These are phyloP conservation scores for Corynascus novoguineensis DNA, from an alignment of 495 filamentous ascomycete genomes.

Conservation along the genomic window DNA sequence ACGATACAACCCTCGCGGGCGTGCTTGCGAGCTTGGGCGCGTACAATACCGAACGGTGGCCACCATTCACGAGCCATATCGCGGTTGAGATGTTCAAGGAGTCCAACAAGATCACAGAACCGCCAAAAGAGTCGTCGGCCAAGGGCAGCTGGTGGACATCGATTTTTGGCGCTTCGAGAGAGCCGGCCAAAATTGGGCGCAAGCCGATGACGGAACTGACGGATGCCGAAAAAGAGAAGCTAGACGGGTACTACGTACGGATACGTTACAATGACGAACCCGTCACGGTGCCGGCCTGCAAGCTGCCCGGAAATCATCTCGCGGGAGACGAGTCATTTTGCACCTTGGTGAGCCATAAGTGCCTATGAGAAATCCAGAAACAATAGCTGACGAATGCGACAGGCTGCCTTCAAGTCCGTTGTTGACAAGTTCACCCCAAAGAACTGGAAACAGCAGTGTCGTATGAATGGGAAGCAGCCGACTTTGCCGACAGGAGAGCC, in stretches of 20 bases:
- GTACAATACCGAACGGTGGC: slow-evolving; percentile 71
- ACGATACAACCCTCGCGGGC: slow-evolving; percentile 88
- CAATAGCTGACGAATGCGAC: not conserved
- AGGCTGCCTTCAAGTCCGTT: slow-evolving; percentile 86
- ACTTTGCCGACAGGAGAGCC: slow-evolving; percentile 45
- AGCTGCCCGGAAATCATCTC: slow-evolving; percentile 69
- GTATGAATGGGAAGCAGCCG: slow-evolving; percentile 54
- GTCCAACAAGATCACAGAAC: slow-evolving; percentile 20
- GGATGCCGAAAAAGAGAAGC: slow-evolving; percentile 44
- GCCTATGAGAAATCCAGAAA: too few relatives aligned
- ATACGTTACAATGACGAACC: slow-evolving; percentile 84
- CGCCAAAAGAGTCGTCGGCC: slow-evolving; percentile 7
- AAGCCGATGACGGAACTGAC: slow-evolving; percentile 46
- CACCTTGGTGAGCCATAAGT: slow-evolving; percentile 67
- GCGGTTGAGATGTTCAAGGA: slow-evolving; percentile 83
- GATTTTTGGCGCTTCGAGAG: slow-evolving; percentile 33
- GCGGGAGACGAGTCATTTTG: slow-evolving; percentile 88
- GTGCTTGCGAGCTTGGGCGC: slow-evolving; percentile 73
- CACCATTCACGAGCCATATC: slow-evolving; percentile 84
- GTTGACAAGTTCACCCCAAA: slow-evolving; percentile 83
- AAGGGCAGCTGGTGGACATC: slow-evolving; percentile 43
- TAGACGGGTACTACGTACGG: slow-evolving; percentile 82
- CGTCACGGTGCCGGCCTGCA: slow-evolving; percentile 77
- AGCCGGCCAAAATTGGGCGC: slow-evolving; percentile 44
- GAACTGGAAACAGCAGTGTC: slow-evolving; percentile 73